Base-by-base conservation (phyloP, 2,329 filamentous ascomycete genomes). In the Aspergillus puulaauensis region DNA sequence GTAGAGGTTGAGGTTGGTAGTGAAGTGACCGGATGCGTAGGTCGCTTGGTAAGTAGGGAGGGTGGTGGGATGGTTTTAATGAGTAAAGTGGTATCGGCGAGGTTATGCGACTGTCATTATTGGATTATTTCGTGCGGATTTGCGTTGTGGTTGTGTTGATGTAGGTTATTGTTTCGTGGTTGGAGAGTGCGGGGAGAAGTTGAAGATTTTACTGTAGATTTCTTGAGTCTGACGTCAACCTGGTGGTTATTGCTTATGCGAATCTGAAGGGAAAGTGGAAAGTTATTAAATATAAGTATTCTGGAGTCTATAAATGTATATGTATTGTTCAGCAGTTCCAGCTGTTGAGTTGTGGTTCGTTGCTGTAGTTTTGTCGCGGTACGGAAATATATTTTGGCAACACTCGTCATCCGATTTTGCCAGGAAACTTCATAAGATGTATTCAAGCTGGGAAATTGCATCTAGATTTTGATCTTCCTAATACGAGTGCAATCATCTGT, bases 161-260 rank as follows among this genome's bases (percentile, higher is more conserved):
- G 12, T 27, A 45, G 19, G 19, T 45, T 24, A 11, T 45, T 35
- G 27, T 17, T 17, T 17, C 6, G 23, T 24, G 24, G 19, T 50
- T 23, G 17, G 19, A 40, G 19, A 51, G 48, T 51, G 46, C 27
- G 46, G 48, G 48, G 48, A 51, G 44, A 46, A 46, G 44, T 46
- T 17, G 15, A 43, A 40, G 37, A 11, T 40, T 40, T 43, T 11
- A 43, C 11, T 37, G 14, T 15, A 37, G 35, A 37, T 37, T 37
- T 6, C 33, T 31, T 1, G 14, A 37, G 12, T 37, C 35, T 37
- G 35, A 37, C 35, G 35, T 37, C 35, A 37, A 37, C 35, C 9
- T 6, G 35, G 4, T 37, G 35, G 12, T 37, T 5, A 7, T 6
- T 37, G 14, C n/a, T 37, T n/a, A 31, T 31, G 27, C 27, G 27